These are phyloP conservation scores for Drechslerella stenobrocha DNA, from an alignment of 2,329 filamentous ascomycete genomes.

Conservation along the genomic window DNA sequence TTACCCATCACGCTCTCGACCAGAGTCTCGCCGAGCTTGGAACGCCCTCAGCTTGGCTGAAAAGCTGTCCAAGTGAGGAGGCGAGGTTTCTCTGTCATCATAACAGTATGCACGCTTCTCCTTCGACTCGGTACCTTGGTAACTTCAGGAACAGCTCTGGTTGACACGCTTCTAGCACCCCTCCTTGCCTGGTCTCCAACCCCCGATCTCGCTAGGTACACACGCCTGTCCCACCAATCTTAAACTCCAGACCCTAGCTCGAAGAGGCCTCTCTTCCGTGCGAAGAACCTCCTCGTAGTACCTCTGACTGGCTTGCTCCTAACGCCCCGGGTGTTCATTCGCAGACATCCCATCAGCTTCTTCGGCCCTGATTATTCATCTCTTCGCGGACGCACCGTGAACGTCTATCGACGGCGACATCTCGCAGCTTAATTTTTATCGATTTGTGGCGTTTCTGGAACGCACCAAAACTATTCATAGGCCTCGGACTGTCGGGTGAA, in stretches of 20 bases:
- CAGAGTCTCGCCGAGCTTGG: not conserved
- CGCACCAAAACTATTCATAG: not conserved
- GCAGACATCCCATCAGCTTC: slow-evolving; percentile 20
- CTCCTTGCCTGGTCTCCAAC: slow-evolving; percentile 26
- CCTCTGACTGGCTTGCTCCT: slow-evolving; percentile 7
- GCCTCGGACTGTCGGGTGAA: not conserved
- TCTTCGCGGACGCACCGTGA: not conserved
- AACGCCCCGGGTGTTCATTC: slow-evolving; percentile 8
- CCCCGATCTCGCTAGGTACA: slow-evolving; percentile 27
- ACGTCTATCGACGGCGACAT: slow-evolving; percentile 11
- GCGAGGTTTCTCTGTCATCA: slow-evolving; percentile 1
- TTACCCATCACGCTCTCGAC: slow-evolving; percentile 1
- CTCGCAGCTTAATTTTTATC: slow-evolving; percentile 11
- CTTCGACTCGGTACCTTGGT: not conserved
- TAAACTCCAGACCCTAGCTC: slow-evolving; percentile 16
- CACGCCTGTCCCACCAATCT: slow-evolving; percentile 21
- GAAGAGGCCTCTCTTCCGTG: not conserved
- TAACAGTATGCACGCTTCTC: slow-evolving; percentile 11
- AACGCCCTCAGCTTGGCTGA: not conserved
- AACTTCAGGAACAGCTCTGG: not conserved
- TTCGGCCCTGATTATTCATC: slow-evolving; percentile 3
- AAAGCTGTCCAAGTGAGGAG: slow-evolving; percentile 12
- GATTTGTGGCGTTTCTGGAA: not conserved
- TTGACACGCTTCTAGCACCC: slow-evolving; percentile 10
- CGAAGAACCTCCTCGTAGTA: not conserved